A percentile compares a stretch with the other conserved stretches of the same genome.
These are phyloP conservation scores for Mucor racemosus DNA, from an alignment of 371 early-diverging fungal genomes.

Conservation along the genomic window DNA sequence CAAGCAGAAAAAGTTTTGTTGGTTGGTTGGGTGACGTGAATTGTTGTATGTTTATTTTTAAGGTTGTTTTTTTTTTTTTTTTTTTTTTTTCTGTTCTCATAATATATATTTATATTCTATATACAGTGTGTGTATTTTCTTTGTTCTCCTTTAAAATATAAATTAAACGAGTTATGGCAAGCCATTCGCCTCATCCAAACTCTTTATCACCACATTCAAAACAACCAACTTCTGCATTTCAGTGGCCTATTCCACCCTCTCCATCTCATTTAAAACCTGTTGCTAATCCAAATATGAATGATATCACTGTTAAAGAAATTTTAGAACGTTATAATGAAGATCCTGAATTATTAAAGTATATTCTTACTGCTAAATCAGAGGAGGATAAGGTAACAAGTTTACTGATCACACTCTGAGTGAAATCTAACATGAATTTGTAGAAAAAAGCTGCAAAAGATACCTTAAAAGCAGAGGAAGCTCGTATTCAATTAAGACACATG, in stretches of 20 bases:
- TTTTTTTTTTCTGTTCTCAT: neutral
- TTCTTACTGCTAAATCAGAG: slow-evolving; percentile 50
- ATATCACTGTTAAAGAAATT: slow-evolving; percentile 46
- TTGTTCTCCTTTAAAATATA: slow-evolving; percentile 3
- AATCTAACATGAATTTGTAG: slow-evolving; percentile 15
- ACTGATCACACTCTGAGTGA: neutral
- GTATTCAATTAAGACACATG: slow-evolving; percentile 43
- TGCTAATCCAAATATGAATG: slow-evolving; percentile 14
- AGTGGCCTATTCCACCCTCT: slow-evolving; percentile 42
- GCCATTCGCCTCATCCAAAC: slow-evolving; percentile 28
- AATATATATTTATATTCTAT: too few species aligned
- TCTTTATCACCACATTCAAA: slow-evolving; percentile 25
- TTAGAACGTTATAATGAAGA: slow-evolving; percentile 44
- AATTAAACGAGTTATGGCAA: slow-evolving; percentile 10
- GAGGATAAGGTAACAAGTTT: slow-evolving; percentile 51
- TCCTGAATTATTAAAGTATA: slow-evolving; percentile 45
- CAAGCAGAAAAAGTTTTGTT: neutral
- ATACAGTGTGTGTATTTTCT: neutral
- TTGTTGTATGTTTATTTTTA: neutral
- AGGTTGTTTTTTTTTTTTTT: slow-evolving; percentile 7
- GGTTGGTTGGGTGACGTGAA: slow-evolving; percentile 6
- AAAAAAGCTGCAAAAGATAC: slow-evolving; percentile 49
- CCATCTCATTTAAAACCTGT: slow-evolving; percentile 17
- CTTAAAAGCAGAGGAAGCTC: slow-evolving; percentile 43
- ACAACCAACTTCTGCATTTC: slow-evolving; percentile 36